These are phyloP conservation scores for Persicaria maculosa DNA, from an alignment of 148 eudicot genomes.

Conservation along the genomic window DNA sequence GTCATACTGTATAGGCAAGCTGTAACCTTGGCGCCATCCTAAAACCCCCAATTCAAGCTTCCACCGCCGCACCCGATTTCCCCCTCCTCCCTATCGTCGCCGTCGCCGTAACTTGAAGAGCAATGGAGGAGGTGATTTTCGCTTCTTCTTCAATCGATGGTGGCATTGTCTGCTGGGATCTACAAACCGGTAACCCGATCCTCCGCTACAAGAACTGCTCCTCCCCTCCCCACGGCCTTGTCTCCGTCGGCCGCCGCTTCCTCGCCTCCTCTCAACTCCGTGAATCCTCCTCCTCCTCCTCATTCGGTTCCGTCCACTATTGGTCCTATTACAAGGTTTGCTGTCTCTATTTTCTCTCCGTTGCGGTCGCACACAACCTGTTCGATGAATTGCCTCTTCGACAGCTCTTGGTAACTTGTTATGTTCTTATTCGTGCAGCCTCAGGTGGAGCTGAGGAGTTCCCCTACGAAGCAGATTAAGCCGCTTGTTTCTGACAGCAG, in stretches of 20 bases:
- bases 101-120: neutral
- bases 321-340: slow-evolving; percentile 90
- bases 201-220: slow-evolving; percentile 48
- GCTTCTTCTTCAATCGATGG: slow-evolving; percentile 65
- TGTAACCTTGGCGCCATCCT: neutral
- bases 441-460: slow-evolving; percentile 77
- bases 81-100: neutral
- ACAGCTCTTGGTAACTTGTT: neutral
- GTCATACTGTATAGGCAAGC: neutral
- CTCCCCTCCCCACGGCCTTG: slow-evolving; percentile 70
- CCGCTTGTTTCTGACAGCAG: slow-evolving; percentile 57
- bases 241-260: slow-evolving; percentile 55
- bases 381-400: neutral
- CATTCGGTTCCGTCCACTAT: slow-evolving; percentile 66
- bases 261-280: slow-evolving; percentile 75
- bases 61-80: neutral
- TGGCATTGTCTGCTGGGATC: slow-evolving; percentile 73
- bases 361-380: neutral
- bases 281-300: slow-evolving; percentile 37
- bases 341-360: neutral
- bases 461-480: slow-evolving; percentile 73
- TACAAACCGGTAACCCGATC: slow-evolving; percentile 46
- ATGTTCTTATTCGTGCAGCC: slow-evolving; percentile 44
- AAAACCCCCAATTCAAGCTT: neutral
- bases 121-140: slow-evolving; percentile 34